Base-by-base conservation (phyloP, 2,329 filamentous ascomycete species). In the Colletotrichum shisoi region DNA sequence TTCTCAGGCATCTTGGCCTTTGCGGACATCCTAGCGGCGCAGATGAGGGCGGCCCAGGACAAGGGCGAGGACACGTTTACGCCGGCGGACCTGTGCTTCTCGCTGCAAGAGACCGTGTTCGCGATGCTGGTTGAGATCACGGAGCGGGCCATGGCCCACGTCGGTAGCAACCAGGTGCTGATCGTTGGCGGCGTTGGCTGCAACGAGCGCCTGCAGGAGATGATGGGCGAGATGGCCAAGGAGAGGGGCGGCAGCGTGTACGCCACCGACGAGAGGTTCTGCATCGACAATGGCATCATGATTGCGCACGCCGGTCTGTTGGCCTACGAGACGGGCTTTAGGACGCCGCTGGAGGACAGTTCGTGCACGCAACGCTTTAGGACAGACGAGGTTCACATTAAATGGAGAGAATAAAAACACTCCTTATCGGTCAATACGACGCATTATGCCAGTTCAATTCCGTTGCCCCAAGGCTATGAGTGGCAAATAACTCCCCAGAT, bases 211-310 rank as follows among this genome's bases (percentile, higher is more conserved):
- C 77, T 99, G 71, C 95, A 99, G 81, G 88, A 96, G 74, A 99
- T 99, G 95, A 99, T 99, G 95, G 94, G 92, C 17, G 83, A 91
- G 53, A 99, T 99, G 95, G 94, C 94, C 17, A 83, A 83, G 51
- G 94, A 97, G 77, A 83, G 95, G 44, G 92, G 93, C 60, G 95
- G 95, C 4, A 94, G 88, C 73, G 92, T 98, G 3, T 97, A 91
- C 79, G 94, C 95, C 27, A 98, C 94, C 0, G 95, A 99, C 76
- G 95, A 99, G 82, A 85, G 95, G 52, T 99, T 97, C 77, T 99
- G 95, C 77, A 99, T 99, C 73, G 95, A 99, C 79, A 99, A 99
- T 74, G 95, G 95, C 56, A 98, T 99, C 76, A 99, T 99, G 95
- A 99, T 99, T 81, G 95, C 95, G 1, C 94, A 99, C 78, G 95